phyloP scores from a whole-genome alignment of 2,329 filamentous ascomycete species.

The Aspergillus sp. region DNA sequence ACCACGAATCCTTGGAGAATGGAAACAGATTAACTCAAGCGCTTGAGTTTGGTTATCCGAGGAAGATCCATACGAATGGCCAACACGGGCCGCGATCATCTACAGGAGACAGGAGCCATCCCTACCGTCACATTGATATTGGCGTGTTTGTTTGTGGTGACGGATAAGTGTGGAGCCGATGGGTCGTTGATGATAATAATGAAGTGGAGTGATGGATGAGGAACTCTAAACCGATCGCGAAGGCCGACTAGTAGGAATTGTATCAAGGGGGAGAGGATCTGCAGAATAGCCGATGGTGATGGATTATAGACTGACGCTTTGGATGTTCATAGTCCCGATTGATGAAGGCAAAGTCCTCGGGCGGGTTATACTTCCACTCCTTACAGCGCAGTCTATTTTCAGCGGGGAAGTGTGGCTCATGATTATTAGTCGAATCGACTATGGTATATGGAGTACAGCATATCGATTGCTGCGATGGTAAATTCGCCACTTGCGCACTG shows the following conservation, averaged over 20 bases:
- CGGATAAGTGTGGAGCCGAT: conserved; percentile 7
- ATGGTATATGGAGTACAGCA: too few species aligned
- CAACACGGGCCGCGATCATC: neutral
- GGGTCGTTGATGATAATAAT: conserved; percentile 1
- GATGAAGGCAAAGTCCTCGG: neutral
- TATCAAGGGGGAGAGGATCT: neutral
- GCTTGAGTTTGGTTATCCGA: neutral
- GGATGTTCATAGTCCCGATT: neutral
- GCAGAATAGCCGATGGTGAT: neutral
- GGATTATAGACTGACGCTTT: neutral
- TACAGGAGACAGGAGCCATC: neutral
- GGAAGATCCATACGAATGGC: neutral
- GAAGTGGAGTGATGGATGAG: conserved; percentile 6
- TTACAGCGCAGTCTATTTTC: neutral
- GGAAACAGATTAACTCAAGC: neutral
- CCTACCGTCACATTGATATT: neutral
- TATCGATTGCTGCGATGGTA: neutral
- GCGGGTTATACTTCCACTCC: neutral
- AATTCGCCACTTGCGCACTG: neutral
- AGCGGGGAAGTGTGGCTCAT: neutral
- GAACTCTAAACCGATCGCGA: conserved; percentile 9
- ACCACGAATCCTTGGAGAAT: neutral
- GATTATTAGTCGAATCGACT: too few species aligned
- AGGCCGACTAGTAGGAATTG: neutral
- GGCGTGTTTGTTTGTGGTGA: neutral